A percentile compares a stretch with the other conserved stretches of the same genome.
Conservation (phyloP, 768 basidiomycete species). For the Gelatoporia subvermispora region DNA sequence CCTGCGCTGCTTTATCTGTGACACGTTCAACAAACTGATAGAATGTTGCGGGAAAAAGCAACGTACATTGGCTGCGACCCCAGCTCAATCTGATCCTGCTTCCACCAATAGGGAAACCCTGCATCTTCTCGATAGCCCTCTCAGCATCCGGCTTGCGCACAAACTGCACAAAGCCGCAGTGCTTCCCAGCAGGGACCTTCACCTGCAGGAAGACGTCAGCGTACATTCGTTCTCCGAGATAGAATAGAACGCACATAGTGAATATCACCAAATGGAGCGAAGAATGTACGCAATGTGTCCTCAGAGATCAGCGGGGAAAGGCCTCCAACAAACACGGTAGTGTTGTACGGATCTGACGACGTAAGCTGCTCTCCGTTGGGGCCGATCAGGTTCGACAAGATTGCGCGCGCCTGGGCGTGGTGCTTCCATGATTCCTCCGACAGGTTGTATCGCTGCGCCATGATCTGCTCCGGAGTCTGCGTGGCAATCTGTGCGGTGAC, state of each 20-base stretch:
- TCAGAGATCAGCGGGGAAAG: slow-evolving; percentile 85
- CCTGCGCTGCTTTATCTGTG: slow-evolving; percentile 85
- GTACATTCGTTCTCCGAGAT: not conserved
- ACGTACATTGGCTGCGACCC: slow-evolving; percentile 89
- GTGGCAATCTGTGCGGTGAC: slow-evolving; percentile 38
- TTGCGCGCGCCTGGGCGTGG: slow-evolving; percentile 77
- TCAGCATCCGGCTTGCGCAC: slow-evolving; percentile 90
- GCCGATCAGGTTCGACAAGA: slow-evolving; percentile 78
- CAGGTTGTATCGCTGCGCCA: slow-evolving; percentile 50
- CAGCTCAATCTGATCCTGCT: slow-evolving; percentile 88
- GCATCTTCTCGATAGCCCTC: slow-evolving; percentile 92
- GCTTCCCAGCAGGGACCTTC: slow-evolving; percentile 94
- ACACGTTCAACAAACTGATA: not conserved
- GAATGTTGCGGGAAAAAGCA: slow-evolving; percentile 2
- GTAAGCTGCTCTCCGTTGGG: slow-evolving; percentile 84
- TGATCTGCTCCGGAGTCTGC: slow-evolving; percentile 37
- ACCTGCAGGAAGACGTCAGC: slow-evolving; percentile 45
- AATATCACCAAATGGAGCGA: slow-evolving; percentile 89
- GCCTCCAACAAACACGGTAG: slow-evolving; percentile 93
- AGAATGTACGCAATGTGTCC: slow-evolving; percentile 87
- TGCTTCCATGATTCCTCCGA: slow-evolving; percentile 82
- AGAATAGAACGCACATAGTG: slow-evolving; percentile 57
- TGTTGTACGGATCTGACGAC: slow-evolving; percentile 92
- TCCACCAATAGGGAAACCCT: slow-evolving; percentile 91
- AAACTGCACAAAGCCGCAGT: slow-evolving; percentile 95